Evolutionary conservation across 1,139 yeast genomes (phyloP).

Genomic region (Pichia sp.): DNA sequence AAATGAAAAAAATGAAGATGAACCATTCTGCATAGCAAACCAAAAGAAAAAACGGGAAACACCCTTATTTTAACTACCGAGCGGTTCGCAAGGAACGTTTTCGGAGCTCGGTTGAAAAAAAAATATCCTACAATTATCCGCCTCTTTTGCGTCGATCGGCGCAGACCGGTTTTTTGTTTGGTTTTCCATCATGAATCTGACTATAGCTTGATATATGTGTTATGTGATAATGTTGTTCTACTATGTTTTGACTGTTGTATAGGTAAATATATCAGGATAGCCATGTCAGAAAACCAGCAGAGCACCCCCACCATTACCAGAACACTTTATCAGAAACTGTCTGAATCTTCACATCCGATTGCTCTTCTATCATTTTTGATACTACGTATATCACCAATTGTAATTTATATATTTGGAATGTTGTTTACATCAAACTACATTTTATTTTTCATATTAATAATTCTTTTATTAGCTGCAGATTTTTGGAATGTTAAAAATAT

Average conservation of each 20-base stretch:
- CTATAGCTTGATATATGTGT: too few species aligned
- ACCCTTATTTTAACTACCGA: too few species aligned
- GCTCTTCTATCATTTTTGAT: conserved; percentile 61
- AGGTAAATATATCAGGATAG: too few species aligned
- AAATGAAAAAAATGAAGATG: too few species aligned
- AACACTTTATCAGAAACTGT: conserved; percentile 26
- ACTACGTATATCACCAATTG: conserved; percentile 57
- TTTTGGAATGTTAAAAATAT: conserved; percentile 93
- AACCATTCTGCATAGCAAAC: too few species aligned
- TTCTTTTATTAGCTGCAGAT: conserved; percentile 75
- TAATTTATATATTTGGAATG: conserved; percentile 65
- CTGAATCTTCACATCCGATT: conserved; percentile 75
- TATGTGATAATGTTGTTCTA: too few species aligned
- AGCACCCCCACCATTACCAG: background rate
- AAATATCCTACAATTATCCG: background rate
- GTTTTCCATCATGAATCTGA: too few species aligned
- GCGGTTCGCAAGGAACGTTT: too few species aligned
- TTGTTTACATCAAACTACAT: conserved; percentile 62
- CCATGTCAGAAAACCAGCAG: background rate
- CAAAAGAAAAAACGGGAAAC: too few species aligned
- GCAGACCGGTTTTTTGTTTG: background rate
- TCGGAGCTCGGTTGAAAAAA: too few species aligned
- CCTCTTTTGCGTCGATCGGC: background rate
- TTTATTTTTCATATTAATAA: conserved; percentile 69
- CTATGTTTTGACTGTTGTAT: too few species aligned